phyloP scores from a whole-genome alignment of 352 stramenopile genomes.

The Phytophthora pluvialis region DNA sequence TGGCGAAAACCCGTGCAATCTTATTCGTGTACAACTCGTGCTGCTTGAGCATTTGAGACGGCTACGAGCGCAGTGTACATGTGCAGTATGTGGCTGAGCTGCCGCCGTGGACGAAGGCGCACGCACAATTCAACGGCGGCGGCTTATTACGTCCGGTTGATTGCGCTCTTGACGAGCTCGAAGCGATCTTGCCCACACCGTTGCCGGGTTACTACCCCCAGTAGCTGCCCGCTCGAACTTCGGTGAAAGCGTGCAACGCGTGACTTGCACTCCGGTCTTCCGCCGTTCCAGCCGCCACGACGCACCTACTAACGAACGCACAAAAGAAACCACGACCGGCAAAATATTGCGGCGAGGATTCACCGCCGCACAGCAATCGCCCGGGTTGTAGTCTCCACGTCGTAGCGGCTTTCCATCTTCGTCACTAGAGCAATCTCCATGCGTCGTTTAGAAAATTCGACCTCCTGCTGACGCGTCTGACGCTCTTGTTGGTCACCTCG shows the following conservation, averaged over 20 bases:
- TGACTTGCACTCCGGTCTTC: conserved; percentile 12
- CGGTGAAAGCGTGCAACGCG: conserved; percentile 21
- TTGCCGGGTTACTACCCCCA: conserved; percentile 21
- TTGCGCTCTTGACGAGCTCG: conserved; percentile 7
- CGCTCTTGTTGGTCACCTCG: conserved; percentile 23
- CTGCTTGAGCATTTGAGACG: conserved; percentile 10
- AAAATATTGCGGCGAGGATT: conserved; percentile 20
- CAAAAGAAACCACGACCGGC: conserved; percentile 3
- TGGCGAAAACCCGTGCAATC: conserved; percentile 3
- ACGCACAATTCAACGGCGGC: conserved; percentile 16
- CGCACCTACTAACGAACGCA: background rate
- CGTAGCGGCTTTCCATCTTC: conserved; percentile 33
- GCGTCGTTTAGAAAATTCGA: conserved; percentile 72
- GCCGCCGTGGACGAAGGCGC: background rate
- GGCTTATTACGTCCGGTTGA: conserved; percentile 21
- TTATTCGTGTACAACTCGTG: background rate
- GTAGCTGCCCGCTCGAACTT: conserved; percentile 23
- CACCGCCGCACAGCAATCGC: conserved; percentile 21
- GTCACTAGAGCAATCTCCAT: conserved; percentile 43
- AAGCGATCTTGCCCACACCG: conserved; percentile 19
- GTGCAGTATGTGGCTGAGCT: conserved; percentile 13
- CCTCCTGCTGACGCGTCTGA: conserved; percentile 51
- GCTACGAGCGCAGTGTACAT: background rate
- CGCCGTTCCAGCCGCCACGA: conserved; percentile 17
- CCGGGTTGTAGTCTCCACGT: conserved; percentile 34